These are phyloP conservation scores for Castanea crenata DNA, from an alignment of 306 rosid genomes.

Conservation along the genomic window DNA sequence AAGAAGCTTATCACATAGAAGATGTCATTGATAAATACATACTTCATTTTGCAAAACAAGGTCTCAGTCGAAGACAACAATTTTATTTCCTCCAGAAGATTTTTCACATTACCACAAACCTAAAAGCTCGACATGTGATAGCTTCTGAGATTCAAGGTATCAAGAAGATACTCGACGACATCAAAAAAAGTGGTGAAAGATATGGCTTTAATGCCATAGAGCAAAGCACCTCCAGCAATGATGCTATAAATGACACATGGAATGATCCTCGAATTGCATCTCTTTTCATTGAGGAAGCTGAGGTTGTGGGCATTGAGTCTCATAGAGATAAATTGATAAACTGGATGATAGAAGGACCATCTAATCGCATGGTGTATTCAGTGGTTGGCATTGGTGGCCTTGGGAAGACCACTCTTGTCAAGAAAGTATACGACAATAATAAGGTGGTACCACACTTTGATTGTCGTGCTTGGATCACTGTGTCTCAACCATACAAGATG, in stretches of 20 bases:
- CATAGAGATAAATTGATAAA: background rate
- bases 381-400: background rate
- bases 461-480: constrained; percentile 6
- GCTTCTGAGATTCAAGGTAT: background rate
- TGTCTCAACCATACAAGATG: background rate
- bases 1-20: constrained; percentile 13
- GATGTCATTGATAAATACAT: constrained; percentile 8
- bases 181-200: background rate
- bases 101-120: accelerated
- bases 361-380: too few species aligned
- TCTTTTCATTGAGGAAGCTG: background rate
- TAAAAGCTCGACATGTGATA: background rate
- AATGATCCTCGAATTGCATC: background rate
- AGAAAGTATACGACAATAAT: background rate
- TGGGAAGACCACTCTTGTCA: constrained; percentile 12
- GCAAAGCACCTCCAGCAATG: too few species aligned
- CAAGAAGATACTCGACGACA: background rate
- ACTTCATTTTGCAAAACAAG: background rate
- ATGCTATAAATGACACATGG: too few species aligned
- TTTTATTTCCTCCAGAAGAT: background rate
- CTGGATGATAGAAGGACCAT: accelerated
- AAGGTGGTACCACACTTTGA: background rate
- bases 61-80: too few species aligned
- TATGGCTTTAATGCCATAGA: too few species aligned
- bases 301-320: background rate